Base-by-base conservation (phyloP, 345 rosid genomes). In the Trapa bicornis region DNA sequence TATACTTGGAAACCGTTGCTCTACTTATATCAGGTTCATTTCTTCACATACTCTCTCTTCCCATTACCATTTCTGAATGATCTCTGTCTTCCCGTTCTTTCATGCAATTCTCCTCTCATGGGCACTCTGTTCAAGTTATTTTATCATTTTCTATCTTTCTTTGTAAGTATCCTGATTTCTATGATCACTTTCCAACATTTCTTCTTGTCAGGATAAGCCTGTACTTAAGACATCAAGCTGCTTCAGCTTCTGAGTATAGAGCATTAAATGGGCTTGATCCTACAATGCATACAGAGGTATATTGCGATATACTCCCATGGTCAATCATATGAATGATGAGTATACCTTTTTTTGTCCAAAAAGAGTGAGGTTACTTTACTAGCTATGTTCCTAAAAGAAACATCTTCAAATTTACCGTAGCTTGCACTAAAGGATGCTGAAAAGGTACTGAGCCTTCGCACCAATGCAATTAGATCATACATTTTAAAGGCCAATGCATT, bases 371-470 rank as follows among this genome's bases (percentile, higher is more conserved):
- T 22, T 22, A 22, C 29, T 22, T 22, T 22, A 22, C 29, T 22
- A 22, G 29, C 29, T 22, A 62, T 67, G 35, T 65, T 70, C 53
- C 29, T 68, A 50, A 66, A 66, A 47, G 56, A 43, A 36, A 45
- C 58, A 16, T 5, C 66, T 22, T 22, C 41, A 70, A 67, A 72
- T 33, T 43, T 60, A 2, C 74, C 83, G 70, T 85, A 90, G 99
- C 97, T 94, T 75, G 96, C 96, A 56, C 73, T 86, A 14, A 94
- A 88, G 80, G 99, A 94, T 85, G 95, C 99, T 50, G 96, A 90
- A 68, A 94, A 82, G 84, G 77, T 94, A 67, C 77, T 78, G 74
- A 80, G 67, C 62, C 81, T 88, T 42, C 80, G 70, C 76, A 79
- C 67, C 66, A 80, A 77, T 77, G 83, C 80, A 71, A 79, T 79